Conservation (phyloP, 805 yeast species). For the Maudiozyma barnettii region DNA sequence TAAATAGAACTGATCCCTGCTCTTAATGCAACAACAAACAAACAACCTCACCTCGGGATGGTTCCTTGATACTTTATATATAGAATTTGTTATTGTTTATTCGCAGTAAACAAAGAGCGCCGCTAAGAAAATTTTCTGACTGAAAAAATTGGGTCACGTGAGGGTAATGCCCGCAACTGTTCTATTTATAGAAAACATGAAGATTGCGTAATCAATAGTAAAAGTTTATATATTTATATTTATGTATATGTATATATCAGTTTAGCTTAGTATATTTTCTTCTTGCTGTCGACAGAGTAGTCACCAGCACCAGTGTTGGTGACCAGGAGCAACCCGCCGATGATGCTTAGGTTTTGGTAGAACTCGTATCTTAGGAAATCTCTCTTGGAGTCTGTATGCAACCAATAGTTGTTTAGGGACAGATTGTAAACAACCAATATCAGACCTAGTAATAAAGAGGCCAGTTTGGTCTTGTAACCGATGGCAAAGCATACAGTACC, state of each 20-base stretch:
- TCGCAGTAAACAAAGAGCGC: no score
- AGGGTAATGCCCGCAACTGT: neutral
- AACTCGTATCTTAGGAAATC: constrained; percentile 89
- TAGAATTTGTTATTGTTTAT: no score
- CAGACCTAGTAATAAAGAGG: constrained; percentile 63
- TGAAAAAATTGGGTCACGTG: no score
- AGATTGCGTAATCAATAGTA: no score
- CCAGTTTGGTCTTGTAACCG: constrained; percentile 87
- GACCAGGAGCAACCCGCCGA: constrained; percentile 84
- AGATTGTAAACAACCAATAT: constrained; percentile 69
- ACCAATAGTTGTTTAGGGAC: constrained; percentile 83
- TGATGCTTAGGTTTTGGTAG: constrained; percentile 88
- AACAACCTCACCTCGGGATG: no score
- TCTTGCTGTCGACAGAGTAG: constrained; percentile 87
- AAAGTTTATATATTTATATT: neutral
- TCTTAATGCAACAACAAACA: neutral
- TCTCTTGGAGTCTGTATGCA: constrained; percentile 55
- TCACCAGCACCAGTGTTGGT: constrained; percentile 97
- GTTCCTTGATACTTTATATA: neutral
- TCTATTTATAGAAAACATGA: neutral
- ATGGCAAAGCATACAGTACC: constrained; percentile 77
- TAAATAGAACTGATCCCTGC: no score
- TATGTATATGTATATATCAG: neutral
- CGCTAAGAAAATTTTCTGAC: no score
- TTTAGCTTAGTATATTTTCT: constrained; percentile 63